Base-by-base conservation (phyloP, 192 early-diverging fungal genomes). In the Rhizoclosmatium globosum region DNA sequence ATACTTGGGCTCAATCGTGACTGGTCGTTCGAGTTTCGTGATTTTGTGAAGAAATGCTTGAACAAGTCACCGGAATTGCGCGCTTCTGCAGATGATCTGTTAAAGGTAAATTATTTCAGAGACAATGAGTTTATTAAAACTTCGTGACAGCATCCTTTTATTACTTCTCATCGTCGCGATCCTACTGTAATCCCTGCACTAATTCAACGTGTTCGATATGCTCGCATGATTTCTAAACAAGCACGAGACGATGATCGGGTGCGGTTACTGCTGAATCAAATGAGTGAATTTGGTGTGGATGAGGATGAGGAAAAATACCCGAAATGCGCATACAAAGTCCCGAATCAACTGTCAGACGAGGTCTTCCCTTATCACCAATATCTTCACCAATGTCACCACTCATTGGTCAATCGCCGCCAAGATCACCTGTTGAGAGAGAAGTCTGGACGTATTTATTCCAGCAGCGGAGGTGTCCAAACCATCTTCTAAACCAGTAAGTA, bases 1-100 rank as follows among this genome's bases (percentile, higher is more conserved):
- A 79, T 78, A 46, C 72, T 90, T 41, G 85, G 87, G 62, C 11
- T 46, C 39, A 23, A 23, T 21, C 11, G n/a, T 15, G 41, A 15
- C 48, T 85, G 88, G 89, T 86, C 86, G n/a, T 15, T 43, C 2
- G 83, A 83, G 43, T 91, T 91, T 79, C 71, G 73, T 19, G 79
- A 85, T 56, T 91, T 91, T 71, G 47, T 90, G 42, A 72, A 71
- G 2, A 45, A 62, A 3, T 90, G 89, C 72, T 67, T 90, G 31
- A 79, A 90, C 62, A 91, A 91, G 68, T 79, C 89, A 80, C 89
- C 89, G 9, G 87, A 82, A 38, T 62, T 81, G 68, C 80, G 89
- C 39, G 81, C 84, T 21, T 60, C 56, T 59, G 72, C 72, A 2
- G 47, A 13, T 13, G 59, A 74, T 4, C 43, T 74, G 59, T 31